A percentile compares a stretch with the other conserved stretches of the same genome.
phyloP scores from a whole-genome alignment of 1,284 basidiomycete genomes.

The Ustilago nuda region DNA sequence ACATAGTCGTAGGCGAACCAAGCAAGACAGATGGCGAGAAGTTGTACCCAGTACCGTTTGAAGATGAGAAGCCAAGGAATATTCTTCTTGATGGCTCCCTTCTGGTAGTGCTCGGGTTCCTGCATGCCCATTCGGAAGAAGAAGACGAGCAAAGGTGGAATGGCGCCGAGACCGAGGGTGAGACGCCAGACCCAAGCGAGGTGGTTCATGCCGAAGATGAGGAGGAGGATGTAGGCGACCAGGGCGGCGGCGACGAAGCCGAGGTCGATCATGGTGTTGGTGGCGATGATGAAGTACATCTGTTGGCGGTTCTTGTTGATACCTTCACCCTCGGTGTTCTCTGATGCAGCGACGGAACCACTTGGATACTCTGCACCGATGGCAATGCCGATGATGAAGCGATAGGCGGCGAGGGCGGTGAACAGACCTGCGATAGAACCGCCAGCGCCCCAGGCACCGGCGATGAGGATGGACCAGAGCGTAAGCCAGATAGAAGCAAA shows the following conservation, averaged over 20 bases:
- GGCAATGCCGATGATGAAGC: constrained; percentile 68
- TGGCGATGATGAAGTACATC: constrained; percentile 82
- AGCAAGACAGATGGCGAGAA: constrained; percentile 78
- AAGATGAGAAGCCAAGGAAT: constrained; percentile 84
- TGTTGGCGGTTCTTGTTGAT: constrained; percentile 84
- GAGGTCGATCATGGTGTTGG: constrained; percentile 80
- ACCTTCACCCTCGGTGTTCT: constrained; percentile 81
- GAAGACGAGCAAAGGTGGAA: constrained; percentile 84
- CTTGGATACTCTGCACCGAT: constrained; percentile 90
- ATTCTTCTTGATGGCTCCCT: constrained; percentile 79
- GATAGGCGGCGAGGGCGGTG: constrained; percentile 82
- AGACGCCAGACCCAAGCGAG: constrained; percentile 74
- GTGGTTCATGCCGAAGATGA: constrained; percentile 74
- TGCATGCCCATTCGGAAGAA: constrained; percentile 88
- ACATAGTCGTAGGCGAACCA: constrained; percentile 72
- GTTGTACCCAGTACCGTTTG: constrained; percentile 80
- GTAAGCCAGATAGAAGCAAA: constrained; percentile 63
- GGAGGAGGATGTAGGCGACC: constrained; percentile 76
- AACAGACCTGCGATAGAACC: constrained; percentile 79
- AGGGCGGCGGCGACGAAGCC: constrained; percentile 87
- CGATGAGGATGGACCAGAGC: constrained; percentile 74
- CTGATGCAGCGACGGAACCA: constrained; percentile 89
- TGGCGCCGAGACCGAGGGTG: constrained; percentile 85
- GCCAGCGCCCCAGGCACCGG: constrained; percentile 82
- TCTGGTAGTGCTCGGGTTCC: constrained; percentile 77